Base-by-base conservation (phyloP, 1,139 yeast species). In the Meyerozyma smithsonii region DNA sequence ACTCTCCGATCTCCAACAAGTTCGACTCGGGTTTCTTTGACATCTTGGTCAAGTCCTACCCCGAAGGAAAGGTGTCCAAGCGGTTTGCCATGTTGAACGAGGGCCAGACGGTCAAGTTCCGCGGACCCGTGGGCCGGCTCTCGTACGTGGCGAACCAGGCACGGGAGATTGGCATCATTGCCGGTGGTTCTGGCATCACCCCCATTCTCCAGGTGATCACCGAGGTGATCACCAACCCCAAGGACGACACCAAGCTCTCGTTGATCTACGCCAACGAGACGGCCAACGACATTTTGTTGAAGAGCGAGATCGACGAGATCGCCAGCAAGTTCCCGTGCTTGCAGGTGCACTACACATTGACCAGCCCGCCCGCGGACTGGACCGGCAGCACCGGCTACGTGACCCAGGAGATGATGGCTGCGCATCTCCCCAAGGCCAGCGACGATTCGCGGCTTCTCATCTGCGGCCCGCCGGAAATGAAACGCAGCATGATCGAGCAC, bases 401-500 rank as follows among this genome's bases (percentile, higher is more conserved):
- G 28, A 69, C 82, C 15, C 72, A 72, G 50, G 84, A 81, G 39
- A 65, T 79, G 67, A 66, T 81, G 50, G 52, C 64, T 35, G 60
- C 69, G 42, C 64, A 76, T 49, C 58, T 82, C 49, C 87, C 88
- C 16, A 46, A 48, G 17, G 72, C 79, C 4, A 52, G 58, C 33
- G 63, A 61, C 4, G 75, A 72, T 12, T 70, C 75, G 43, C 74
- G 79, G 49, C 65, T 84, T 35, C 70, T 83, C 44, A 69, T 84
- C 36, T 84, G 90, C 63, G 94, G 94, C n/a, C 90, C 90, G 18
- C 79, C 80, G 44, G 81, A 71, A 35, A 77, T 84, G 85, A 81
- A 79, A 54, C 70, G 69, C 45, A 54, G 61, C 35, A 65, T 81
- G 43, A 59, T 76, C 18, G 67, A 66, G 30, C 64, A 69, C 38